Evolutionary conservation across 2,329 filamentous ascomycete species (phyloP).

Genomic region (Colletotrichum sp.): DNA sequence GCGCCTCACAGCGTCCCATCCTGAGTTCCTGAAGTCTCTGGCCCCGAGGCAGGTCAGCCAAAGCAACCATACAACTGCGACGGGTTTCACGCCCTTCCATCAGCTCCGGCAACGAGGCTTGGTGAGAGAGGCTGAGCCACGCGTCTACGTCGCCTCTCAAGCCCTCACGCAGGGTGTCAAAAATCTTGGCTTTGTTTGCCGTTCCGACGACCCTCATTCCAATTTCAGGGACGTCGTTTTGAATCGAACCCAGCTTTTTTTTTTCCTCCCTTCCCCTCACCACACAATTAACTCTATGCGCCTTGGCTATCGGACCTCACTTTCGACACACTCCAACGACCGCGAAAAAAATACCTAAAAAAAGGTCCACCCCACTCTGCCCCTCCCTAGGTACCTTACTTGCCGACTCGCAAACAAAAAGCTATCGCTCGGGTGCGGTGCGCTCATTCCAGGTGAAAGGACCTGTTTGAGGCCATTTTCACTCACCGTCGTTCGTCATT

Average conservation of each 20-base stretch:
- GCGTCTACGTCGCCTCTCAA: neutral
- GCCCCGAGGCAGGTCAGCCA: neutral
- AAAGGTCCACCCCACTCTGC: constrained; percentile 3
- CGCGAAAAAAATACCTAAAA: neutral
- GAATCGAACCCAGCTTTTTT: neutral
- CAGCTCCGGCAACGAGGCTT: constrained; percentile 15
- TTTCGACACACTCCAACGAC: neutral
- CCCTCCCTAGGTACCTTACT: neutral
- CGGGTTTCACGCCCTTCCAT: neutral
- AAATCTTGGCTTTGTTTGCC: neutral
- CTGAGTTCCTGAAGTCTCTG: neutral
- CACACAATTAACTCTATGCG: neutral
- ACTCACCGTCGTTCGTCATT: neutral
- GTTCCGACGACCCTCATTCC: neutral
- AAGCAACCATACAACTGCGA: neutral
- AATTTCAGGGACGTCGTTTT: neutral
- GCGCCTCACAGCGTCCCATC: neutral
- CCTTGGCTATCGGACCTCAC: neutral
- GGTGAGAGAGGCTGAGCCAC: constrained; percentile 15
- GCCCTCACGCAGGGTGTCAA: neutral
- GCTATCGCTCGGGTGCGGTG: neutral
- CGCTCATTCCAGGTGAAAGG: neutral
- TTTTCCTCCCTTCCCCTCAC: neutral
- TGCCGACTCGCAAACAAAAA: neutral
- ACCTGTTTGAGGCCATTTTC: neutral